Base-by-base conservation (phyloP, 257 asterid genomes). In the Phtheirospermum japonicum region DNA sequence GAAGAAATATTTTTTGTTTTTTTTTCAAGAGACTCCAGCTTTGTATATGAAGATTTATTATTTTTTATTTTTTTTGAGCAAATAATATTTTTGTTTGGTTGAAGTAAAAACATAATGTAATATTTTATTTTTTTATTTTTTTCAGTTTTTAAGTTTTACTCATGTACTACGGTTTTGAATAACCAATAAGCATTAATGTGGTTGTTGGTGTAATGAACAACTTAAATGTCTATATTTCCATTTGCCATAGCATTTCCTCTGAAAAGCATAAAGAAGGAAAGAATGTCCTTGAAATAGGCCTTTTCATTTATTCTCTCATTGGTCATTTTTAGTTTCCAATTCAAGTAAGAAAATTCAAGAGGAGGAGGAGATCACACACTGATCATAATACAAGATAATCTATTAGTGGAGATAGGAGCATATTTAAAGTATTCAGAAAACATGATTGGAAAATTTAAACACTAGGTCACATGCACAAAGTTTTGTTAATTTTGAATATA, bases 151-250 rank as follows among this genome's bases (percentile, higher is more conserved):
- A 0, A 12, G 4, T 12, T n/a, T n/a, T n/a, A n/a, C n/a, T n/a
- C 36, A 56, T 10, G 57, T 59, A 12, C 14, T 11, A 7, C 14
- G 13, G 3, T 13, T 64, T 16, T 72, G 60, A 60, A 32, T 59
- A 43, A 68, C 57, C 19, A 73, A 67, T 68, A 60, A 43, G 54
- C 68, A 71, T 74, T 48, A 73, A 72, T 73, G 70, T 57, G 79
- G 82, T 80, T 46, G 85, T 55, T 80, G 82, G 69, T 61, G 69
- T 59, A 57, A 59, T 70, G 67, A 76, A n/a, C 28, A 26, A 37
- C 9, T 0, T 20, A 52, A 52, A 52, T 52, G 45, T 30, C 3
- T 37, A 17, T 61, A 12, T 67, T 36, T 59, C 42, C 33, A 9
- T 45, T 10, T 59, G 23, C 14, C 12, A 17, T 50, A 50, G 14